These are phyloP conservation scores for Filobasidium wieringae DNA, from an alignment of 768 basidiomycete genomes.

Conservation along the genomic window DNA sequence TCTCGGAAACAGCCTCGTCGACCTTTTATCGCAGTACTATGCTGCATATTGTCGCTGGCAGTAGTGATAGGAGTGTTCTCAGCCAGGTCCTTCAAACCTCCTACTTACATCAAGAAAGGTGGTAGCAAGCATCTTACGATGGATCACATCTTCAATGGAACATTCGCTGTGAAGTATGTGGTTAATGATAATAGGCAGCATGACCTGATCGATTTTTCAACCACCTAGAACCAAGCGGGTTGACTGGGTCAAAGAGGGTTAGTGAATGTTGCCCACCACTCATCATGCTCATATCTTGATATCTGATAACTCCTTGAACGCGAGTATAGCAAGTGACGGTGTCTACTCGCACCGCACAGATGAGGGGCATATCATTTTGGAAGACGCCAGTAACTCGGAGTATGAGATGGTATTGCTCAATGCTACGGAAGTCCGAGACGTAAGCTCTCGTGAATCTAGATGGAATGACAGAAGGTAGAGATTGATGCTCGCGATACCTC, in stretches of 20 bases:
- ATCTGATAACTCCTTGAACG: background rate
- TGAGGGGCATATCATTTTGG: constrained; percentile 59
- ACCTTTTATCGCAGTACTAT: constrained; percentile 40
- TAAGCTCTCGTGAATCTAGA: no score
- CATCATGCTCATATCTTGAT: background rate
- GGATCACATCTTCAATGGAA: constrained; percentile 88
- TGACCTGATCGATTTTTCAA: background rate
- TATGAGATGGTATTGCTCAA: constrained; percentile 27
- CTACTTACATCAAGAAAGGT: constrained; percentile 39
- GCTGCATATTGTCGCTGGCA: constrained; percentile 52
- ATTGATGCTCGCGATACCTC: no score
- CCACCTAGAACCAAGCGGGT: constrained; percentile 43
- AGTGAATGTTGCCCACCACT: constrained; percentile 18
- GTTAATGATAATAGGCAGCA: background rate
- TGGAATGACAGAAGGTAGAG: no score
- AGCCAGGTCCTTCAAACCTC: constrained; percentile 55
- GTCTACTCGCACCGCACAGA: constrained; percentile 58
- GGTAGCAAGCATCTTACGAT: constrained; percentile 62
- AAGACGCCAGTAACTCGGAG: constrained; percentile 58
- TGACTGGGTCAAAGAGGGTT: constrained; percentile 88
- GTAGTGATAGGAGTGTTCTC: constrained; percentile 64
- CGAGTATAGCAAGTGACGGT: constrained; percentile 73
- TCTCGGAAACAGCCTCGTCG: constrained; percentile 1
- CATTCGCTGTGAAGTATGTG: constrained; percentile 47
- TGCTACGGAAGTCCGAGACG: constrained; percentile 24